Evolutionary conservation across 2,329 filamentous ascomycete species (phyloP), one percentile per base, ranked within the genome.

Genomic region (Cercospora citrullina): DNA sequence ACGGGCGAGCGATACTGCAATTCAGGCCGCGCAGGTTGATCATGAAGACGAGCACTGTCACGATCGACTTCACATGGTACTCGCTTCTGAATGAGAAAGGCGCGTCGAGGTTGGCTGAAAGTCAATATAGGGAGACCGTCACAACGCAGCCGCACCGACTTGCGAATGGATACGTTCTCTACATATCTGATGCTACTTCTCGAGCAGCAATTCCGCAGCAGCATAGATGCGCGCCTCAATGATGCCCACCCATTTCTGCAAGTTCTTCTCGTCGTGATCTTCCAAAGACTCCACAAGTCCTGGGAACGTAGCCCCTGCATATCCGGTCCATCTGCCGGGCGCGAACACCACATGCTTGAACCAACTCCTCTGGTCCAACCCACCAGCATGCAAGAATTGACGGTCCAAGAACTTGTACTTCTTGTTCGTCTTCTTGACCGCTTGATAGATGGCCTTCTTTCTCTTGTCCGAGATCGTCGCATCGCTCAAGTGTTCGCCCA

Each of bases 311-410:
- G 86, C 88, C 3, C 93, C 94, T 0, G 93, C 84, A 79, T 97
- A 97, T 0, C 94, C 94, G 0, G 93, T 97, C 93, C 93, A 96
- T 59, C 94, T 79, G 0, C 94, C 94, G 0, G 94, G 94, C 1
- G 94, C 94, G 80, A 96, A 97, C 1, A 97, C 91, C 2, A 97
- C 90, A 75, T 97, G 94, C 82, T 97, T 97, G 83, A 94, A 98
- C 93, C 93, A 97, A 26, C 83, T 83, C 68, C 94, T 84, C 1
- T 88, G 88, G 77, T 97, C 94, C 21, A 98, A 81, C 0, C 94
- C 94, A 3, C 86, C 84, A 4, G 87, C 81, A 74, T 92, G 90
- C 70, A 97, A 75, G 79, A 97, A 97, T 61, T 89, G 84, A 16
- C 93, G 85, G 79, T 98, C 94, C 0, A 98, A 81, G 8, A 84